A percentile compares a stretch with the other conserved stretches of the same genome.
Evolutionary conservation across 805 yeast genomes (phyloP).

Genomic region (Saturnispora saitoi): DNA sequence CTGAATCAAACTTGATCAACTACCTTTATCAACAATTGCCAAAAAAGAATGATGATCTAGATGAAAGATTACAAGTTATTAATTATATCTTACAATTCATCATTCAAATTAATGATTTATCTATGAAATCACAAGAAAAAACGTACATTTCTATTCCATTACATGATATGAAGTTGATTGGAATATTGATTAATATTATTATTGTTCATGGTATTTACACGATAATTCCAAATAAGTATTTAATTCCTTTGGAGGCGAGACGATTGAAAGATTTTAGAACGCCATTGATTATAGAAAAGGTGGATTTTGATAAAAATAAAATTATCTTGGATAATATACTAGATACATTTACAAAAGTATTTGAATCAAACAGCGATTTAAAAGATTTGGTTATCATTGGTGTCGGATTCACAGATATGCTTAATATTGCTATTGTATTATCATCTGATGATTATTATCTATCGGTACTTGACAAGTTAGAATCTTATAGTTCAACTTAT

Average conservation of each 20-base stretch:
- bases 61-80: neutral
- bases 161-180: slow-evolving; percentile 74
- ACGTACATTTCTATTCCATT: slow-evolving; percentile 57
- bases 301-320: slow-evolving; percentile 14
- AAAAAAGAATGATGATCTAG: neutral
- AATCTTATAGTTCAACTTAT: slow-evolving; percentile 51
- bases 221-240: slow-evolving; percentile 44
- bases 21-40: slow-evolving; percentile 7
- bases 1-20: slow-evolving; percentile 5
- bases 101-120: neutral
- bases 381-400: slow-evolving; percentile 51
- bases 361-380: slow-evolving; percentile 39
- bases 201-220: slow-evolving; percentile 68
- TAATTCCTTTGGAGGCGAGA: slow-evolving; percentile 58
- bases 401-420: slow-evolving; percentile 54
- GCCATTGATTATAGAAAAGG: slow-evolving; percentile 19
- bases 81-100: slow-evolving; percentile 1
- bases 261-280: slow-evolving; percentile 39
- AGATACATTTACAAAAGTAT: slow-evolving; percentile 28
- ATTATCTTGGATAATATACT: slow-evolving; percentile 21
- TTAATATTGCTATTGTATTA: slow-evolving; percentile 42
- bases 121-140: neutral
- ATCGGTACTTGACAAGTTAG: slow-evolving; percentile 21
- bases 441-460: slow-evolving; percentile 15
- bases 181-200: slow-evolving; percentile 52